Conservation (phyloP, 2,329 filamentous ascomycete genomes). For the Fusarium tuaranense region DNA sequence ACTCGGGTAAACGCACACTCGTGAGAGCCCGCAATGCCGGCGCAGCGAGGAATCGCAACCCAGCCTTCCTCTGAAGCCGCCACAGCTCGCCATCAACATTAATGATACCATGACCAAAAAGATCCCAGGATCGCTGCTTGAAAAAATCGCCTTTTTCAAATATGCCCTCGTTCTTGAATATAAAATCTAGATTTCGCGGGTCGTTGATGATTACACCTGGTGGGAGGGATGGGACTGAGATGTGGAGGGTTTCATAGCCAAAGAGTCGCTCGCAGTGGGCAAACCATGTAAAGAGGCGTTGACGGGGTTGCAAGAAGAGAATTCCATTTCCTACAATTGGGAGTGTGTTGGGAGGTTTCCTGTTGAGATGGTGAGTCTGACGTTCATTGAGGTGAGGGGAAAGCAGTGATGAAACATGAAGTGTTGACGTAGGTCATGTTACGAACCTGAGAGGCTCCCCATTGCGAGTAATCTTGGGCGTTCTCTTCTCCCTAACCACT, state of each 20-base stretch:
- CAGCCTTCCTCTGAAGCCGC: conserved; percentile 72
- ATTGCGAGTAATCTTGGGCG: conserved; percentile 33
- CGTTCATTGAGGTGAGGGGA: conserved; percentile 2
- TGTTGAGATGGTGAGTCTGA: conserved; percentile 34
- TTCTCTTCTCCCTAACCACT: conserved; percentile 8
- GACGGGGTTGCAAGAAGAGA: conserved; percentile 68
- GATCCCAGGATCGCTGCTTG: conserved; percentile 68
- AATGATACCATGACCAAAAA: conserved; percentile 76
- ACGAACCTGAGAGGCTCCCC: conserved; percentile 33
- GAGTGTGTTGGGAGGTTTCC: conserved; percentile 62
- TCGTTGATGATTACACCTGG: conserved; percentile 73
- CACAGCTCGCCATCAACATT: conserved; percentile 74
- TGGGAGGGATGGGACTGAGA: conserved; percentile 71
- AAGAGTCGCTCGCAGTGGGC: conserved; percentile 66
- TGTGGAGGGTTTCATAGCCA: conserved; percentile 70
- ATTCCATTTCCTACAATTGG: conserved; percentile 72
- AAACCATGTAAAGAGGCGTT: conserved; percentile 73
- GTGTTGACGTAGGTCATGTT: neutral
- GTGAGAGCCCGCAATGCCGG: conserved; percentile 69
- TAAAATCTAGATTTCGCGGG: conserved; percentile 70
- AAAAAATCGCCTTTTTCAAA: conserved; percentile 74
- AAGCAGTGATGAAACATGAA: neutral
- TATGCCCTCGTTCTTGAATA: conserved; percentile 70
- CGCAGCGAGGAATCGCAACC: conserved; percentile 68
- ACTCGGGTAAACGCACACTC: conserved; percentile 66